phyloP scores from a whole-genome alignment of 345 rosid species.

The Acer saccharum region DNA sequence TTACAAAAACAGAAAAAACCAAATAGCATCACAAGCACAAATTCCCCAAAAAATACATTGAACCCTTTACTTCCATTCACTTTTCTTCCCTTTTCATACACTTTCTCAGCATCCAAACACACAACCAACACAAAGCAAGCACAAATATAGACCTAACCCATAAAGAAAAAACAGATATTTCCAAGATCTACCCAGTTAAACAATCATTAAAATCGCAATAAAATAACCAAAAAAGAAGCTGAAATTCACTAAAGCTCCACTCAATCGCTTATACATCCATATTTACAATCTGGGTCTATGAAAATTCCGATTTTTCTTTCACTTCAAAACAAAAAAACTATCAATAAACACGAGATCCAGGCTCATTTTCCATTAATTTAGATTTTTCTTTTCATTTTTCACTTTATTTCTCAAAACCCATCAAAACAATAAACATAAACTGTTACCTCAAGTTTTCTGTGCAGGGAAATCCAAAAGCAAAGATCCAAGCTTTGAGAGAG shows the following conservation, averaged over 20 bases:
- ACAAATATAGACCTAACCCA: background rate
- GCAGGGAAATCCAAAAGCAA: slow-evolving; percentile 8
- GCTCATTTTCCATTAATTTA: background rate
- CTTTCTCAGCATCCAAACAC: slow-evolving; percentile 9
- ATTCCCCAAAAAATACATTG: background rate
- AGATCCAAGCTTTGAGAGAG: background rate
- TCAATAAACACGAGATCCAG: background rate
- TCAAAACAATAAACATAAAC: background rate
- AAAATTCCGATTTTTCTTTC: background rate
- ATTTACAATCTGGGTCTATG: background rate
- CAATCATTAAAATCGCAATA: background rate
- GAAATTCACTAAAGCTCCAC: background rate
- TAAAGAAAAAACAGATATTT: background rate
- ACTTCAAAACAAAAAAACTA: background rate
- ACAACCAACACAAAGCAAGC: background rate
- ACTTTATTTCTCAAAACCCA: background rate
- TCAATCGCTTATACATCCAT: background rate
- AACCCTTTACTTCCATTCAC: background rate
- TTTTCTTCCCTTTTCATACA: background rate
- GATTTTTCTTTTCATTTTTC: background rate
- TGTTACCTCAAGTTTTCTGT: background rate
- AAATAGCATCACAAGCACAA: no score
- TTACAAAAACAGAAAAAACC: background rate
- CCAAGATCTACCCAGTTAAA: slow-evolving; percentile 13
- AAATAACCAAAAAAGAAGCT: background rate